These are phyloP conservation scores for Ceratocystis alfenasii DNA, from an alignment of 2,329 filamentous ascomycete species.

Conservation along the genomic window DNA sequence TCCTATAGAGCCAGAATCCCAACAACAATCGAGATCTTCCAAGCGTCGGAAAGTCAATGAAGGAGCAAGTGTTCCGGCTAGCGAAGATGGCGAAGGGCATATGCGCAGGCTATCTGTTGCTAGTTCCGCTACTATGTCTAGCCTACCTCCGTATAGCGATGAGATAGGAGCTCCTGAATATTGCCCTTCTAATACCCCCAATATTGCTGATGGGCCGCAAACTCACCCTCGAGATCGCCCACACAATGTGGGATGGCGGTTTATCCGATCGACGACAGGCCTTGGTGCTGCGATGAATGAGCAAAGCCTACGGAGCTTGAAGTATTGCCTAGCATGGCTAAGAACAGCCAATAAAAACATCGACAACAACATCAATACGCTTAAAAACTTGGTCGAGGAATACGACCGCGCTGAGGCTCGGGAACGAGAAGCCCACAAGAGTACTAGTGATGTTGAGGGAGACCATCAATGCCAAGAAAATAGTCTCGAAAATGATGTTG, in stretches of 20 bases:
- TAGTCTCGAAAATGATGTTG: slow-evolving; percentile 17
- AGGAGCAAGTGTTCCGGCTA: slow-evolving; percentile 25
- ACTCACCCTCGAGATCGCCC: slow-evolving; percentile 3
- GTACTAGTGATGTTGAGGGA: slow-evolving; percentile 12
- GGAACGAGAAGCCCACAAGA: slow-evolving; percentile 18
- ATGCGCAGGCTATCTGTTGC: slow-evolving; percentile 21
- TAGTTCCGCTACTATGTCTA: slow-evolving; percentile 19
- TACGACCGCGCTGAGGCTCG: slow-evolving; percentile 50
- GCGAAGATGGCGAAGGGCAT: slow-evolving; percentile 27
- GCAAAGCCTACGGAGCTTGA: slow-evolving; percentile 70
- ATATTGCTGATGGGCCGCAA: slow-evolving; percentile 25
- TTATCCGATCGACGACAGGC: slow-evolving; percentile 83
- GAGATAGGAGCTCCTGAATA: slow-evolving; percentile 15
- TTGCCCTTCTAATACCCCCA: slow-evolving; percentile 26
- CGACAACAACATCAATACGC: slow-evolving; percentile 57
- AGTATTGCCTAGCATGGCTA: slow-evolving; percentile 71
- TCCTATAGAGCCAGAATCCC: slow-evolving; percentile 34
- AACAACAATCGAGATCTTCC: slow-evolving; percentile 33
- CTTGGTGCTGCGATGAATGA: slow-evolving; percentile 85
- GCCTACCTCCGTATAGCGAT: slow-evolving; percentile 15
- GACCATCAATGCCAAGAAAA: slow-evolving; percentile 15
- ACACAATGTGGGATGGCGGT: slow-evolving; percentile 33
- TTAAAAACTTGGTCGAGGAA: slow-evolving; percentile 66
- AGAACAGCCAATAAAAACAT: slow-evolving; percentile 73
- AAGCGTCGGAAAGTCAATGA: slow-evolving; percentile 48